Evolutionary conservation across 2,329 filamentous ascomycete species (phyloP), one percentile per base, ranked within the genome.

Genomic region (Pseudocercospora fijiensis): DNA sequence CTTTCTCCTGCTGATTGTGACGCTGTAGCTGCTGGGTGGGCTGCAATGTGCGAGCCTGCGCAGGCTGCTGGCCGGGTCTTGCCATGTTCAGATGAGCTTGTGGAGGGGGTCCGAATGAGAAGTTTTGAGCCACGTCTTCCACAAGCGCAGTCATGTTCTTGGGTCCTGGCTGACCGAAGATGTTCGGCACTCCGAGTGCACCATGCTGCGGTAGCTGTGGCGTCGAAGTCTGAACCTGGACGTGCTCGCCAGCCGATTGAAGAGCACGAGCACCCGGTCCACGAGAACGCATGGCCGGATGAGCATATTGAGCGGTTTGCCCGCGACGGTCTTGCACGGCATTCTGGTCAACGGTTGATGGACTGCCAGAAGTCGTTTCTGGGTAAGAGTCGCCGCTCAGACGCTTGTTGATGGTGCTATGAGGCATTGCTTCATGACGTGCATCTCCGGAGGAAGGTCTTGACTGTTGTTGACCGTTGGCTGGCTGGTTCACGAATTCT

Each of bases 321-420:
- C 28, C 53, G 2, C 24, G 28, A 37, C 18, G 53, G 9, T 41
- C 53, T 41, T 37, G 56, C 37, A 11, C 26, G 2, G 59, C 63
- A 11, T 58, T 30, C 4, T 11, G 27, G 20, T 65, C 63, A 4
- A 49, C 51, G 11, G 57, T 62, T 18, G 69, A 61, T 20, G 62
- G 69, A 3, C 52, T 49, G 3, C 60, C 65, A 22, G 57, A 60
- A 43, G 63, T 67, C n/a, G 67, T 69, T 9, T 62, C 58, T n/a
- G 67, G 67, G 41, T 65, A 67, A 4, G 62, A 61, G 28, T 67
- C 65, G 2, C 65, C 67, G n/a, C 37, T 49, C n/a, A 68, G 51
- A 4, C 41, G 27, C 9, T 49, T 53, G 3, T 52, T 16, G n/a
- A 4, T 43, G 8, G 57, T n/a, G 27, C 47, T 43, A 13, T 52